Evolutionary conservation across 495 filamentous ascomycete genomes (phyloP), one percentile per base, ranked within the genome.

Genomic region (Sabuloglossum arenarium): DNA sequence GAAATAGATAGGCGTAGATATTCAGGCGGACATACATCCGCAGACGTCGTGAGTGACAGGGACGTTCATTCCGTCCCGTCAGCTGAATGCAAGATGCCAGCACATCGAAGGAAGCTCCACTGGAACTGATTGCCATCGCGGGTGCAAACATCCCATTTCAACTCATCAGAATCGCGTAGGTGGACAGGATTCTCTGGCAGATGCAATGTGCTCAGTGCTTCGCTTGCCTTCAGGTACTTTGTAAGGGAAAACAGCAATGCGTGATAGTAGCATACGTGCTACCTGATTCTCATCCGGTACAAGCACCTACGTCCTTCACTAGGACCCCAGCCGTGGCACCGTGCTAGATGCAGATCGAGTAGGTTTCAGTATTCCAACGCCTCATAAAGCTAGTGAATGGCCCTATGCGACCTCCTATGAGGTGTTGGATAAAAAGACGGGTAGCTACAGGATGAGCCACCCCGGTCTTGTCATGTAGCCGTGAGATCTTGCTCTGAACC

Each of bases 21-120:
- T 30, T 51, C 47, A 51, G 11, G 24, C 28, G 47, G 47, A 23
- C 25, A 23, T 51, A 51, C 23, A 29, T 51, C 47, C 25, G 24
- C 47, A 51, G 47, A 51, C 47, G 16, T 28, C 28, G 47, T 14
- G 16, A 30, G 28, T 51, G 47, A 29, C 47, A 27, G 47, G 47
- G 47, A 51, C 47, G 16, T 16, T 16, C 47, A 51, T 29, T 29
- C 47, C 12, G 25, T 30, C 47, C 25, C 11, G 47, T 51, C 47
- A 51, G 47, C 24, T 51, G 47, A 51, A 51, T 51, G 47, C 47
- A 51, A 51, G 47, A 51, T 51, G 47, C 47, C 47, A 51, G 47
- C 47, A 28, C 47, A 51, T 51, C 47, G 47, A 23, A 27, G 47
- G 11, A 51, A 51, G 23, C 24, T 27, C 28, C 28, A 30, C 47